phyloP scores from a whole-genome alignment of 2,329 filamentous ascomycete genomes.

The Exophiala bonariae region DNA sequence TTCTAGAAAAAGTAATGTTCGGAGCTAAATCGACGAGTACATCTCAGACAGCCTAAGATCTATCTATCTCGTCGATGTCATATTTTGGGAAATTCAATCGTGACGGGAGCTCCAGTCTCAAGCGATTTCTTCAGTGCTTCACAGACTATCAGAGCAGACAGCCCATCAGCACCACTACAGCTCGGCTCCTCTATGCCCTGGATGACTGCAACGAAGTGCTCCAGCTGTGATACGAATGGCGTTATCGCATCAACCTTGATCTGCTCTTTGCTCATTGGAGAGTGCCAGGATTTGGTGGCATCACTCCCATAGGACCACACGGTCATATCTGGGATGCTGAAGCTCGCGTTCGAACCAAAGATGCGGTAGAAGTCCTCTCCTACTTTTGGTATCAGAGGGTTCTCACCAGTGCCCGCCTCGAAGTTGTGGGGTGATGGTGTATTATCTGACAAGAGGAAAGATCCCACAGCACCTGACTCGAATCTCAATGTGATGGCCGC shows the following conservation, averaged over 20 bases:
- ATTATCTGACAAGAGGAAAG: slow-evolving; percentile 17
- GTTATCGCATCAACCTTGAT: background rate
- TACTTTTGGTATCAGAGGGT: slow-evolving; percentile 15
- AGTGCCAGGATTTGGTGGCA: slow-evolving; percentile 2
- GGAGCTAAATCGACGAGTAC: too few species aligned
- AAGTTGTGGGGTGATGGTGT: slow-evolving; percentile 12
- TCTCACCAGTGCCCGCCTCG: slow-evolving; percentile 21
- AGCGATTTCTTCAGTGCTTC: slow-evolving; percentile 14
- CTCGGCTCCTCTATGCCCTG: slow-evolving; percentile 9
- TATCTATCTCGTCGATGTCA: too few species aligned
- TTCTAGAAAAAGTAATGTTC: too few species aligned
- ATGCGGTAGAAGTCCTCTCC: slow-evolving; percentile 14
- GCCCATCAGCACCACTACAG: slow-evolving; percentile 14
- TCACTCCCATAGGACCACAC: slow-evolving; percentile 5
- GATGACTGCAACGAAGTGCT: slow-evolving; percentile 16
- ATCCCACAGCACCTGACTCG: slow-evolving; percentile 15
- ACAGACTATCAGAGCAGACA: slow-evolving; percentile 14
- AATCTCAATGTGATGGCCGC: slow-evolving; percentile 17
- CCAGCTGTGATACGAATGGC: slow-evolving; percentile 12
- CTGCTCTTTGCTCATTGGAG: background rate
- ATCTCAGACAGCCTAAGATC: too few species aligned
- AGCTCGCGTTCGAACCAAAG: slow-evolving; percentile 14
- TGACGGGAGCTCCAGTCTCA: slow-evolving; percentile 3
- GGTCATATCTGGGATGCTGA: slow-evolving; percentile 16
- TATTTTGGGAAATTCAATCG: too few species aligned